Evolutionary conservation across 768 basidiomycete species (phyloP), one percentile per base, ranked within the genome.

Genomic region (Sporobolomyces pararoseus): DNA sequence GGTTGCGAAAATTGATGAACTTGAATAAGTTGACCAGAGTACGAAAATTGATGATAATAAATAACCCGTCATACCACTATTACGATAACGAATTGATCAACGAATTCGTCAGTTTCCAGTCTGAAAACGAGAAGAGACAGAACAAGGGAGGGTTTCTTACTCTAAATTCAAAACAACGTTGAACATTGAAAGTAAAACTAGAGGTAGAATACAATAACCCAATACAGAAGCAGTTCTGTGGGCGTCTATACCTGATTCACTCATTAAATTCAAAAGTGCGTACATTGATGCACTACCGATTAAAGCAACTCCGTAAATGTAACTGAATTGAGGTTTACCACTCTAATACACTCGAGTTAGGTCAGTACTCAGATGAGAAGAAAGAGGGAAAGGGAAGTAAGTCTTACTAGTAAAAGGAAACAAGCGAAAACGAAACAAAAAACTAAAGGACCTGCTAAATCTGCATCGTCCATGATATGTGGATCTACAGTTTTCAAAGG

Each of bases 301-400:
- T n/a, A 97, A 85, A 62, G 89, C 95, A 72, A 99, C 90, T 44
- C 95, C 96, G 79, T 99, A 99, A 68, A 98, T 98, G 80, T 97
- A 98, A 57, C 90, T 92, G 80, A 99, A 99, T 78, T 98, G 96
- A 6, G 91, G 90, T 82, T 96, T 97, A 67, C 96, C 96, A 9
- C 95, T 96, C 96, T 99, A 75, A 27, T 16, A 17, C 1, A 21
- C 31, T 17, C 51, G n/a, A n/a, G 6, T 27, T 19, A 17, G 25
- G 35, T 63, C 46, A 44, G 47, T 16, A 19, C 29, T 16, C 14
- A 27, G 44, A 23, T 34, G 17, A 7, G 21, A 31, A 51, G 39
- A 51, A 50, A 2, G 50, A 66, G 42, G 57, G 42, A 67, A 44
- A 58, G 21, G 35, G 39, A 31, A 47, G 55, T 21, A 86, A n/a